Percentiles rank a stretch among this genome's conserved stretches.
Conservation (phyloP, 2,329 filamentous ascomycete genomes). For the Aspergillus arachidicola region DNA sequence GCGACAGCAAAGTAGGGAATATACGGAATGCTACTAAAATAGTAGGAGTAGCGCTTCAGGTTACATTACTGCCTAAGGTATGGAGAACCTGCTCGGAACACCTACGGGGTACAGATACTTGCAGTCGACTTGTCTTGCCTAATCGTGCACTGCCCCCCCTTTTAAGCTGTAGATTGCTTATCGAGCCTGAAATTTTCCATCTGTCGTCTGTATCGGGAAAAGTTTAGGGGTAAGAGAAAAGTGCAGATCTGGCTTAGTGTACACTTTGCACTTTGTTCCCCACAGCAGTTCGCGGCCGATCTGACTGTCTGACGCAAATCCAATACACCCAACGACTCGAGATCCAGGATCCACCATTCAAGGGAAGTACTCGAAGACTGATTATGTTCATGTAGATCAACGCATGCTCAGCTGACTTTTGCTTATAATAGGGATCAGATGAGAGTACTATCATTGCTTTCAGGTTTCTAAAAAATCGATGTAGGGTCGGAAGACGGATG, state of each 20-base stretch:
- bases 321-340: constrained; percentile 7
- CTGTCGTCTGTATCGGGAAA: constrained; percentile 5
- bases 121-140: neutral
- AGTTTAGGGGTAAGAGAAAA: constrained; percentile 11
- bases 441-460: neutral
- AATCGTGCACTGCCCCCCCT: neutral
- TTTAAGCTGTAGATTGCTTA: neutral
- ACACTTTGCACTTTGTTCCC: constrained; percentile 15
- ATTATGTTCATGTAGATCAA: neutral
- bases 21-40: neutral
- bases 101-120: neutral
- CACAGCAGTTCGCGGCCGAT: constrained; percentile 22
- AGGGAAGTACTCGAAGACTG: neutral
- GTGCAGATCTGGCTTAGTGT: constrained; percentile 19
- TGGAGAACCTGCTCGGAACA: neutral
- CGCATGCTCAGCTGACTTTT: neutral
- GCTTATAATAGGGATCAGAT: neutral
- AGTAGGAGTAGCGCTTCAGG: neutral
- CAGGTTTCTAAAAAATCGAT: too few relatives aligned
- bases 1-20: neutral
- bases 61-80: neutral
- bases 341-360: constrained; percentile 1
- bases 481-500: neutral
- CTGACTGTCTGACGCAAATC: constrained; percentile 15
- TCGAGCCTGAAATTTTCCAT: constrained; percentile 7